These are phyloP conservation scores for Byssothecium circinans DNA, from an alignment of 2,329 filamentous ascomycete species.

Conservation along the genomic window DNA sequence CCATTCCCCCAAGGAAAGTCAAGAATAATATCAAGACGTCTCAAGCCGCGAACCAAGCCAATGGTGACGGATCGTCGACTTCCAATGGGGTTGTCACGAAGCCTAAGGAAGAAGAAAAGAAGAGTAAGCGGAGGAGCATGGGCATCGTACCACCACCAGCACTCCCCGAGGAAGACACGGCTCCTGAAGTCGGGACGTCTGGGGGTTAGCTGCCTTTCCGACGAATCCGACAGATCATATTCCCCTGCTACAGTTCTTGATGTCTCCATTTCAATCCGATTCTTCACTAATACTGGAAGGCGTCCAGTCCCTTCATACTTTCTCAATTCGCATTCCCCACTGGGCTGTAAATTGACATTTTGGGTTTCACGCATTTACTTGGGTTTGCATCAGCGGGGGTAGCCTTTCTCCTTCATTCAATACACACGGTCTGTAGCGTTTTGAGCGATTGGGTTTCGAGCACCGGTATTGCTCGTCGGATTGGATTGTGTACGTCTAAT, in stretches of 20 bases:
- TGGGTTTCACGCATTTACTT: constrained; percentile 7
- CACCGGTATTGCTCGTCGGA: constrained; percentile 6
- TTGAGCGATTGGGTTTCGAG: constrained; percentile 6
- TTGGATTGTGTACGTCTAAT: background rate
- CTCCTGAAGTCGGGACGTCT: constrained; percentile 22
- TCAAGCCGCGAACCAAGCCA: constrained; percentile 14
- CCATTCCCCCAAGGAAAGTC: constrained; percentile 31
- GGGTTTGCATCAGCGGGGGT: constrained; percentile 9
- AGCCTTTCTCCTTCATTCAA: constrained; percentile 13
- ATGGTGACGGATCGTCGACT: constrained; percentile 15
- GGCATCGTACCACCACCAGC: constrained; percentile 28
- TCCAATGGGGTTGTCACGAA: constrained; percentile 27
- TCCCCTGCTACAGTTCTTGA: background rate
- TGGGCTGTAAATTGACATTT: constrained; percentile 25
- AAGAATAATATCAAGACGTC: constrained; percentile 17
- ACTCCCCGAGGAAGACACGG: constrained; percentile 30
- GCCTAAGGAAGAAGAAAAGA: constrained; percentile 33
- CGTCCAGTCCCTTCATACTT: background rate
- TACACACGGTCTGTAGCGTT: constrained; percentile 8
- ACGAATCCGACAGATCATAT: background rate
- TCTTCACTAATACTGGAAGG: background rate
- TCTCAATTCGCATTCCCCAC: constrained; percentile 9
- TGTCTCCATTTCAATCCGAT: background rate
- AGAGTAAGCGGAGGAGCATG: constrained; percentile 37
- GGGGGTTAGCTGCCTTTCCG: constrained; percentile 1